Evolutionary conservation across 2,329 filamentous ascomycete species (phyloP).

Genomic region (Hypoxylon sp.): DNA sequence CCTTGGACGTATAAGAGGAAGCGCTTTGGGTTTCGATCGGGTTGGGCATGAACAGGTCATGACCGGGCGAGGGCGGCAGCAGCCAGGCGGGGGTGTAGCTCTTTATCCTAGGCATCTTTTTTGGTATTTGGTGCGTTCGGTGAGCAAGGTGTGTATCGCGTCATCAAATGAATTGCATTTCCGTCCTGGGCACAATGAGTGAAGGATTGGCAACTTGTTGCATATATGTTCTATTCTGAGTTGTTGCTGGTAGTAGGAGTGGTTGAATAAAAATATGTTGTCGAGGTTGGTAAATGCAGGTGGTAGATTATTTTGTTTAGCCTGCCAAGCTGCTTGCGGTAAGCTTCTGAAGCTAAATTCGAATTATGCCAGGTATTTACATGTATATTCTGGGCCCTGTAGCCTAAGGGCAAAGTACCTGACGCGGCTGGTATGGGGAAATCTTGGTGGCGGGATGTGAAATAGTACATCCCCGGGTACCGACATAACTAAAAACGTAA

Average conservation of each 20-base stretch:
- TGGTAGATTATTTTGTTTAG: slow-evolving; percentile 8
- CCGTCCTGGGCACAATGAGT: slow-evolving; percentile 32
- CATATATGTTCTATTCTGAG: slow-evolving; percentile 2
- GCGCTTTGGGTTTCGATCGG: slow-evolving; percentile 49
- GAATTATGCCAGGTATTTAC: too few relatives aligned
- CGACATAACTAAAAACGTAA: slow-evolving; percentile 7
- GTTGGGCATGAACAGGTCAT: slow-evolving; percentile 74
- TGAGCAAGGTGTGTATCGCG: slow-evolving; percentile 31
- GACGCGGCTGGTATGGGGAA: not conserved
- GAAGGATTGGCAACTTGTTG: not conserved
- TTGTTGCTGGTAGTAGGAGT: slow-evolving; percentile 15
- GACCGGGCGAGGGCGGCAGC: slow-evolving; percentile 77
- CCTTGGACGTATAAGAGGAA: slow-evolving; percentile 53
- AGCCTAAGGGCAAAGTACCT: slow-evolving; percentile 5
- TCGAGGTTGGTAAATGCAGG: slow-evolving; percentile 10
- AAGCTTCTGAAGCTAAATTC: slow-evolving; percentile 11
- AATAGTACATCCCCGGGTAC: slow-evolving; percentile 11
- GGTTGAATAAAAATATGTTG: slow-evolving; percentile 4
- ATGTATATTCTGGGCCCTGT: not conserved
- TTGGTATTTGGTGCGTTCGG: slow-evolving; percentile 32
- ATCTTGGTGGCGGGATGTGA: slow-evolving; percentile 14
- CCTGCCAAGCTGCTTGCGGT: slow-evolving; percentile 25
- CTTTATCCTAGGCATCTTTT: slow-evolving; percentile 82
- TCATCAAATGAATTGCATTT: slow-evolving; percentile 41
- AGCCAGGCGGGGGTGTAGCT: slow-evolving; percentile 90